Base-by-base conservation (phyloP, 495 filamentous ascomycete genomes). In the Lentithecium fluviatile region DNA sequence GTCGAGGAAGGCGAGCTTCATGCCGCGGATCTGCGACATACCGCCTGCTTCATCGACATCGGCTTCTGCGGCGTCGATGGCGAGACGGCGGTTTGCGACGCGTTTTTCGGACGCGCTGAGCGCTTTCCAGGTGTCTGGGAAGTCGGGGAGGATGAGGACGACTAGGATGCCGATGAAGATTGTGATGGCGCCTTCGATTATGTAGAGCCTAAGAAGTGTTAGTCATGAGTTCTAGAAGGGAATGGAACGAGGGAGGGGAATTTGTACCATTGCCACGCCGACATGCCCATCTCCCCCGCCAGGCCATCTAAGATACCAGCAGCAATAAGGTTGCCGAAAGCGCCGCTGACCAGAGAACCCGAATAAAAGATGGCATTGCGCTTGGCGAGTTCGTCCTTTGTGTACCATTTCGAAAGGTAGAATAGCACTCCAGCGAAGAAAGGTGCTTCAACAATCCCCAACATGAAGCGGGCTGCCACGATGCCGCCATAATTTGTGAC, bases 351-450 rank as follows among this genome's bases (percentile, higher is more conserved):
- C 4, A 71, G 53, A n/a, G 70, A 71, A 8, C 66, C 71, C 11
- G 65, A 66, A 51, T 72, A 74, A 43, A 74, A 69, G 38, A 69
- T 78, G 62, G 77, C 78, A 75, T 81, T 84, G 21, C 82, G 78
- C 29, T 81, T 69, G n/a, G 76, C 77, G 42, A 83, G 60, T 67
- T 84, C 81, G 43, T 75, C 73, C 61, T 75, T 78, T 1, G 81
- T 82, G 60, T 83, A 84, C 80, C 79, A 83, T 24, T 80, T 81
- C 6, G 78, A 80, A 0, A 83, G 74, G 48, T 81, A 82, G 65
- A 82, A 83, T 8, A 83, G 70, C 10, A 71, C 51, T 55, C 77
- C 75, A 17, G 78, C 75, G 52, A 82, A 82, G 72, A 68, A 71
- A 2, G 68, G 64, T 12, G 69, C 69, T 49, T 61, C 58, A 2